Evolutionary conservation across 495 filamentous ascomycete species (phyloP).

Genomic region (Aspergillus taichungensis): DNA sequence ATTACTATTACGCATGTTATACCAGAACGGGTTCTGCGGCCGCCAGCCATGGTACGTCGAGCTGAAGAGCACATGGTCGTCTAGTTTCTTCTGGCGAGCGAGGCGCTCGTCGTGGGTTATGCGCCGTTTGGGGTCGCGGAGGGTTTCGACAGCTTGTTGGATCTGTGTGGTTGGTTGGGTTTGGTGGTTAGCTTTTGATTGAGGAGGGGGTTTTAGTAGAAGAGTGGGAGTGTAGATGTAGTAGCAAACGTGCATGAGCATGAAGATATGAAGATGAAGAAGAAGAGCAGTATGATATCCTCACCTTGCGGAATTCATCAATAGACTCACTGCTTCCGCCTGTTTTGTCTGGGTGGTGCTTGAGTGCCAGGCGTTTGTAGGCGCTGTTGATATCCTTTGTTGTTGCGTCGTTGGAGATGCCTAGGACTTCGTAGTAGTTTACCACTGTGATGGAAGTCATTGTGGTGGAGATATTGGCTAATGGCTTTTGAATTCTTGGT

Average conservation of each 20-base stretch:
- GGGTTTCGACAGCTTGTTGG: constrained; percentile 28
- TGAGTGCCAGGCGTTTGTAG: constrained; percentile 43
- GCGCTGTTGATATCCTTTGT: constrained; percentile 33
- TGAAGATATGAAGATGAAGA: not conserved
- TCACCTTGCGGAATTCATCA: constrained; percentile 37
- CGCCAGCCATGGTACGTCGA: constrained; percentile 4
- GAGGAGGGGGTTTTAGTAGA: not conserved
- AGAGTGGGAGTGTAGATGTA: not conserved
- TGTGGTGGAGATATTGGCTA: not conserved
- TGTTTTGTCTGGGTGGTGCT: constrained; percentile 55
- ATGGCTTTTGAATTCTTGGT: not conserved
- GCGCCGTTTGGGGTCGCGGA: constrained; percentile 25
- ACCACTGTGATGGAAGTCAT: constrained; percentile 6
- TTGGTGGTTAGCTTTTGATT: not conserved
- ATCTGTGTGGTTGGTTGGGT: constrained; percentile 17
- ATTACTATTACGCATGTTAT: not conserved
- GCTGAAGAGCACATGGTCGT: not conserved
- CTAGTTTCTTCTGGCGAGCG: not conserved
- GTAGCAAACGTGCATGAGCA: not conserved
- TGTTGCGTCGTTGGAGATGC: constrained; percentile 22
- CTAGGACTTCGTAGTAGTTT: constrained; percentile 32
- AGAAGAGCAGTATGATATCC: not conserved
- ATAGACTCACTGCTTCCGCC: constrained; percentile 27
- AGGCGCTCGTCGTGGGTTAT: constrained; percentile 16
- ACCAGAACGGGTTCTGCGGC: not conserved